A percentile compares a stretch with the other conserved stretches of the same genome.
Evolutionary conservation across 2,329 filamentous ascomycete species (phyloP).

Genomic region (Pyrenochaeta sp.): DNA sequence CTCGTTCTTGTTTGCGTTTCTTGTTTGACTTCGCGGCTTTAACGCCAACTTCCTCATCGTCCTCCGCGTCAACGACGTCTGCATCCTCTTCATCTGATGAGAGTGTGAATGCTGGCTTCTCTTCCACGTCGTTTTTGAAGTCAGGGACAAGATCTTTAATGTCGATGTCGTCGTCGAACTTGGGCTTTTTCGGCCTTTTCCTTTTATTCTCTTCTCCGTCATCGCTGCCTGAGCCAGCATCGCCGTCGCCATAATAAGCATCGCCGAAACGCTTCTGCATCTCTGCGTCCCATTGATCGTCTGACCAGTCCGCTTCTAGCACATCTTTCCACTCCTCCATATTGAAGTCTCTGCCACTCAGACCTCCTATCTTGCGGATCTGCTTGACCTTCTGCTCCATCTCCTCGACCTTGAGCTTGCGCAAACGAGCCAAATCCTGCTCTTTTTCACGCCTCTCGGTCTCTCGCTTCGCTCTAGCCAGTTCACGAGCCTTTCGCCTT

Average conservation of each 20-base stretch:
- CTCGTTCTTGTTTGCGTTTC: slow-evolving; percentile 57
- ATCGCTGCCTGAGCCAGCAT: slow-evolving; percentile 52
- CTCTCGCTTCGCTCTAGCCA: slow-evolving; percentile 79
- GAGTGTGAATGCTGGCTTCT: slow-evolving; percentile 77
- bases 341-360: slow-evolving; percentile 70
- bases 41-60: slow-evolving; percentile 50
- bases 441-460: slow-evolving; percentile 78
- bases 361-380: slow-evolving; percentile 88
- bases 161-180: slow-evolving; percentile 97
- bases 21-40: slow-evolving; percentile 53
- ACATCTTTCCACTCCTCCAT: slow-evolving; percentile 86
- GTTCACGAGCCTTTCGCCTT: slow-evolving; percentile 79
- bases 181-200: slow-evolving; percentile 79
- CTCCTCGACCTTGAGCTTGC: slow-evolving; percentile 90
- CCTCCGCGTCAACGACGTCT: slow-evolving; percentile 57
- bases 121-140: slow-evolving; percentile 78
- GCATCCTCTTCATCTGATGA: slow-evolving; percentile 55
- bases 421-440: slow-evolving; percentile 82
- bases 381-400: slow-evolving; percentile 84
- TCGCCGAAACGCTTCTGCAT: slow-evolving; percentile 91
- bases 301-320: slow-evolving; percentile 87
- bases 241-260: slow-evolving; percentile 81
- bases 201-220: slow-evolving; percentile 55
- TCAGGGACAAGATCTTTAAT: slow-evolving; percentile 92
- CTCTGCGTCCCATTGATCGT: slow-evolving; percentile 87